Percentiles rank a stretch among this genome's conserved stretches.
Evolutionary conservation across 2,329 filamentous ascomycete species (phyloP).

Genomic region (Myriosclerotinia curreyana): DNA sequence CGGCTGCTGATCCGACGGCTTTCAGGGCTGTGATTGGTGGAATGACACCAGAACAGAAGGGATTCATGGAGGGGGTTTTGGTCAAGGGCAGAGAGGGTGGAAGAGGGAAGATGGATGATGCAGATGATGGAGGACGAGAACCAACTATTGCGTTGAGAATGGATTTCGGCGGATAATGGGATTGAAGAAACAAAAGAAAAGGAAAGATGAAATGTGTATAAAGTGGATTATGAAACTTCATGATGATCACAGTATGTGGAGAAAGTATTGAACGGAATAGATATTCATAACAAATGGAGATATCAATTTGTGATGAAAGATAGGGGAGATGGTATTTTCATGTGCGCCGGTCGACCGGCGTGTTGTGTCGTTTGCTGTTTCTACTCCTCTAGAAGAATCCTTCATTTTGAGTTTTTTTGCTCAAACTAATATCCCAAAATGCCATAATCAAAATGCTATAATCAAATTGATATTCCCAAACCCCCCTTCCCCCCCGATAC

Average conservation of each 20-base stretch:
- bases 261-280: neutral
- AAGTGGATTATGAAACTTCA: neutral
- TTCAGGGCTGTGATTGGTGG: constrained; percentile 73
- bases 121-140: constrained; percentile 50
- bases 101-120: constrained; percentile 43
- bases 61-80: constrained; percentile 78
- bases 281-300: constrained; percentile 1
- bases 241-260: neutral
- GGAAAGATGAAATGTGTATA: neutral
- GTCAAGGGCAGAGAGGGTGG: constrained; percentile 55
- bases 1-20: constrained; percentile 65
- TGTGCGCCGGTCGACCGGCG: neutral
- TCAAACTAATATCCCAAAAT: neutral
- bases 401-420: neutral
- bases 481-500: neutral
- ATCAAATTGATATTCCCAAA: neutral
- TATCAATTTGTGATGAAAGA: neutral
- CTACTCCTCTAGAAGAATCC: neutral
- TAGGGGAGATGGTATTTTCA: neutral
- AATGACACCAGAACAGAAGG: constrained; percentile 67
- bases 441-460: neutral
- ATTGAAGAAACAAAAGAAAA: too few species aligned
- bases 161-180: constrained; percentile 68
- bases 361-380: neutral
- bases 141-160: constrained; percentile 94